phyloP scores from a whole-genome alignment of 352 stramenopile species.

The Phytopythium boreale region DNA sequence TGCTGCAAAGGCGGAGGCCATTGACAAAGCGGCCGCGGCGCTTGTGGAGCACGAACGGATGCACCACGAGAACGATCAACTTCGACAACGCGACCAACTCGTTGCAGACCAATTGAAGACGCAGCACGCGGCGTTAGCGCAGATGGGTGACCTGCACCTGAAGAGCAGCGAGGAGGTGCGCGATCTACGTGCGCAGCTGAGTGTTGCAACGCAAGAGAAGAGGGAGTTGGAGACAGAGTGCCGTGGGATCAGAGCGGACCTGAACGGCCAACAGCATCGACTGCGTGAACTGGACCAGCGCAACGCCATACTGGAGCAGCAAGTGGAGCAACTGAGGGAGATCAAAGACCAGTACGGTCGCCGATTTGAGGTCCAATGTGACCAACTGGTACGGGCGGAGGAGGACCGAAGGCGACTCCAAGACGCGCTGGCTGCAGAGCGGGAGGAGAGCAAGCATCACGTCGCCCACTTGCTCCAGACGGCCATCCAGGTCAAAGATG shows the following conservation, averaged over 20 bases:
- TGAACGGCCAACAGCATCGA: background rate
- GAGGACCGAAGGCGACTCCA: background rate
- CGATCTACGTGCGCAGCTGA: slow-evolving; percentile 7
- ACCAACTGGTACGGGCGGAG: background rate
- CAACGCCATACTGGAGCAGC: slow-evolving; percentile 4
- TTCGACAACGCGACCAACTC: slow-evolving; percentile 4
- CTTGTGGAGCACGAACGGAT: slow-evolving; percentile 27
- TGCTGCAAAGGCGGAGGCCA: slow-evolving; percentile 23
- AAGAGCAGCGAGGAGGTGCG: slow-evolving; percentile 8
- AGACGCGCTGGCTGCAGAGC: slow-evolving; percentile 8
- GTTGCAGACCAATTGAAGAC: slow-evolving; percentile 3
- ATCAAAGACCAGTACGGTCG: slow-evolving; percentile 18
- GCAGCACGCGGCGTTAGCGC: background rate
- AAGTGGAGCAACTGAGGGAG: slow-evolving; percentile 9
- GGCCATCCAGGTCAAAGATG: slow-evolving; percentile 22
- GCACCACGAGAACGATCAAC: background rate
- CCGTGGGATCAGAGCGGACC: background rate
- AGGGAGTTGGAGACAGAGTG: slow-evolving; percentile 3
- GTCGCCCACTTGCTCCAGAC: slow-evolving; percentile 28
- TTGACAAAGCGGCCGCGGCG: slow-evolving; percentile 38
- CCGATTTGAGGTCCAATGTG: slow-evolving; percentile 4
- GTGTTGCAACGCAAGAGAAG: background rate
- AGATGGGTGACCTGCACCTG: slow-evolving; percentile 6
- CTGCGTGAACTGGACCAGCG: background rate
- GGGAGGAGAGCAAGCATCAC: slow-evolving; percentile 22